Percentiles rank a stretch among this genome's conserved stretches.
Conservation (phyloP, 257 asterid species). For the Ilex asprella region DNA sequence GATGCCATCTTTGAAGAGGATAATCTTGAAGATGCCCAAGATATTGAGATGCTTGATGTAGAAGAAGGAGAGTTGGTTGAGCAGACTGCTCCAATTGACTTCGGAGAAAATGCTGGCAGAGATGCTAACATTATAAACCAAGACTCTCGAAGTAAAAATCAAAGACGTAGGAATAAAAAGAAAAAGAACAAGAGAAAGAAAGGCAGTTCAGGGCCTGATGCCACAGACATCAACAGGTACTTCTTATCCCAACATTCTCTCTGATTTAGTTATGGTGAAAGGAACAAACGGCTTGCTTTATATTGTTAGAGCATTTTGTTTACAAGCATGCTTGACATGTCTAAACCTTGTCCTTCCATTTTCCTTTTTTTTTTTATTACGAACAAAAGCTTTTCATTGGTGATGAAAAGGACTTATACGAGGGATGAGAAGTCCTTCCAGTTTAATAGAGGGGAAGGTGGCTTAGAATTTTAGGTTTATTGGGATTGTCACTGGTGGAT, state of each 20-base stretch:
- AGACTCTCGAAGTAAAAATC: slow-evolving; percentile 21
- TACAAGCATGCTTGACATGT: too few relatives aligned
- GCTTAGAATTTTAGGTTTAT: too few relatives aligned
- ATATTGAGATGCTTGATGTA: slow-evolving; percentile 76
- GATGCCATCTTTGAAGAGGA: slow-evolving; percentile 54
- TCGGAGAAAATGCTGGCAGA: slow-evolving; percentile 27
- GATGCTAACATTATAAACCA: slow-evolving; percentile 27
- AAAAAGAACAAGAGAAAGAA: slow-evolving; percentile 51
- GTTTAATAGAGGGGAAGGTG: too few relatives aligned
- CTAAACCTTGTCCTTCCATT: too few relatives aligned
- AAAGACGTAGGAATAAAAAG: slow-evolving; percentile 42
- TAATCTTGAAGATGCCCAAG: slow-evolving; percentile 38
- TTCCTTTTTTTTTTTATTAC: too few relatives aligned
- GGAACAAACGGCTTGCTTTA: too few relatives aligned
- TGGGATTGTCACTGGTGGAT: too few relatives aligned
- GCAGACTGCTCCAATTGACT: slow-evolving; percentile 29
- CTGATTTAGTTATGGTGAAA: neutral
- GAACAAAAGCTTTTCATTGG: too few relatives aligned
- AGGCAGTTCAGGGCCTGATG: slow-evolving; percentile 35
- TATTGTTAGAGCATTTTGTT: too few relatives aligned
- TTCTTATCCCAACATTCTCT: neutral
- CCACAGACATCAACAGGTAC: slow-evolving; percentile 57
- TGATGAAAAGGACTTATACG: too few relatives aligned
- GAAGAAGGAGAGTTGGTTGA: slow-evolving; percentile 76
- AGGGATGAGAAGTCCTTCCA: too few relatives aligned